Base-by-base conservation (phyloP, 257 asterid species). In the Perilla frutescens region DNA sequence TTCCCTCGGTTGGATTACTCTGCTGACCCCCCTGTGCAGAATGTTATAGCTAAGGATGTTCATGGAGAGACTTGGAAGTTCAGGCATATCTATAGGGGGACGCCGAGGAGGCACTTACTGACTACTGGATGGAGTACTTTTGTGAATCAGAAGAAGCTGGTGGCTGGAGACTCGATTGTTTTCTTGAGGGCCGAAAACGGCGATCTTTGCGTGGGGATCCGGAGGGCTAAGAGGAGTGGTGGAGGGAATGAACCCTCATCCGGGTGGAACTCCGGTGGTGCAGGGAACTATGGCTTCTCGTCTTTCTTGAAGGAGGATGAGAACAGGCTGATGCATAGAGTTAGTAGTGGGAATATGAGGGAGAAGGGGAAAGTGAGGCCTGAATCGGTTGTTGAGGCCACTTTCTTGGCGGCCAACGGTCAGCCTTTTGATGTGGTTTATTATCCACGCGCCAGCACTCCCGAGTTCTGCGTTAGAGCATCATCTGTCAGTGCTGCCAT, bases 61-160 rank as follows among this genome's bases (percentile, higher is more conserved):
- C 88, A 86, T 15, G 88, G 86, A 29, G 80, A 70, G 59, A 72
- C 72, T 3, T 83, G 88, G 84, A 79, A 79, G 62, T 83, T 83
- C 53, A 74, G 84, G 64, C 90, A 86, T 70, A 85, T 85, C 15
- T 85, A 78, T 53, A 58, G 90, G 49, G 90, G 90, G 45, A 83
- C 90, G 9, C 90, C 90, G 9, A 73, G 88, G 81, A 79, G 90
- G 76, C 90, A 86, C 78, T 73, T 86, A 68, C 66, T 86, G 80
- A 86, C 90, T 13, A 86, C 90, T 0, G 90, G 90, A 8, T 86
- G 90, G 90, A 86, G 90, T 53, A 73, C 80, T 6, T 86, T 86
- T 66, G 90, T 83, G 75, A 84, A 83, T 53, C 81, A 84, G 73
- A 83, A 84, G 86, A 81, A 86, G 83, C 83, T 86, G 7, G 81